Evolutionary conservation across 768 basidiomycete species (phyloP).

Genomic region (Rhodotorula paludigena): DNA sequence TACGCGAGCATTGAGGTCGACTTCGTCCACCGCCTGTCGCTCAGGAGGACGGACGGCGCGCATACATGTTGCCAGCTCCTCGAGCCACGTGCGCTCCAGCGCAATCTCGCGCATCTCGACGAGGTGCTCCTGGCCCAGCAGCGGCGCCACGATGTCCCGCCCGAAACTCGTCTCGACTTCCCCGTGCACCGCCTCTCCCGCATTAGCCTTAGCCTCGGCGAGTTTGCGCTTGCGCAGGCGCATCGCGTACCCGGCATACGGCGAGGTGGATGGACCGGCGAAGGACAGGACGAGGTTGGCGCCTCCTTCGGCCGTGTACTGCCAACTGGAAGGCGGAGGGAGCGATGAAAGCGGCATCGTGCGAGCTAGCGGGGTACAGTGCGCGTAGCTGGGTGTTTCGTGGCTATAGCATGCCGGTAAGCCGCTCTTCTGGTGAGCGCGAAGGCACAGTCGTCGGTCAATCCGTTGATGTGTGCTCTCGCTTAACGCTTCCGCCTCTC

Average conservation of each 20-base stretch:
- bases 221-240: constrained; percentile 63
- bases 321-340: constrained; percentile 62
- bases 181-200: constrained; percentile 46
- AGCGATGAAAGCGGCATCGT: constrained; percentile 38
- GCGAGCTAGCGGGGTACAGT: no score
- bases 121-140: constrained; percentile 62
- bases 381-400: no score
- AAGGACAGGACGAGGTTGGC: constrained; percentile 86
- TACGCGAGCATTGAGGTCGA: constrained; percentile 57
- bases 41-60: constrained; percentile 57
- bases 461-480: no score
- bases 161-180: constrained; percentile 55
- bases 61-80: constrained; percentile 53
- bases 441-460: no score
- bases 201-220: constrained; percentile 43
- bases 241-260: constrained; percentile 60
- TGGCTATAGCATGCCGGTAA: no score
- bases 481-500: no score
- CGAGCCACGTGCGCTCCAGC: constrained; percentile 57
- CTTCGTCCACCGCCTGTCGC: constrained; percentile 57
- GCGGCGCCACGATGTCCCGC: constrained; percentile 58
- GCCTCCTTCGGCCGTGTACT: constrained; percentile 86
- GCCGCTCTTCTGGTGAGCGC: no score
- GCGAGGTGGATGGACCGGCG: constrained; percentile 54
- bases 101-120: constrained; percentile 47